Base-by-base conservation (phyloP, 495 filamentous ascomycete species). In the Podospora appendiculata region DNA sequence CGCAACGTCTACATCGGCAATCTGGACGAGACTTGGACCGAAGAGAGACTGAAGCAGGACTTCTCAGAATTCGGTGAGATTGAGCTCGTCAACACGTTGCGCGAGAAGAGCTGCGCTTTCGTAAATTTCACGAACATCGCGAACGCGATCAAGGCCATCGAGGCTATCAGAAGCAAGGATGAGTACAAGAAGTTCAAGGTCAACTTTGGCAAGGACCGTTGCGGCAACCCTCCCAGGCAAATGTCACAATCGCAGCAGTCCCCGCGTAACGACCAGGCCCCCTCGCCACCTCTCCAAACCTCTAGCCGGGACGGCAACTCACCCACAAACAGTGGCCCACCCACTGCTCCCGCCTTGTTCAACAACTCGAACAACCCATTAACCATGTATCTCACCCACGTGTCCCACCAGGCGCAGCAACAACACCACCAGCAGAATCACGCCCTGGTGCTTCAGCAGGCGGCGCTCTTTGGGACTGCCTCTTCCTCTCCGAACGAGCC, bases 71-170 rank as follows among this genome's bases (percentile, higher is more conserved):
- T 89, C 59, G 93, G 93, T 55, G 93, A 98, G 73, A 97, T 97
- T 57, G 93, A 98, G 70, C 77, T 97, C 53, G 93, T 97, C 34
- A 98, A 98, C 74, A 86, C 94, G 13, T 73, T 98, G 46, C 85
- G 93, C 45, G 93, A 98, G 78, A 98, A 98, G 84, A 96, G 90
- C 72, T 97, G 93, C 68, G 93, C 93, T 0, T 98, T 98, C 62
- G 94, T 97, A 69, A 98, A 98, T 69, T 98, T 98, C 65, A 97
- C 93, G 61, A 97, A 98, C 72, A 98, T 98, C 59, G 93, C 93
- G 58, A 98, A 98, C 55, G 93, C 93, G 40, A 98, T 98, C 76
- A 98, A 98, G 69, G 94, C 93, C 5, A 98, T 98, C 56, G 93
- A 98, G 67, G 93, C 92, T 35, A 83, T 97, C 57, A 82, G 93